Conservation (phyloP, 805 yeast species). For the Ogataea nakhonphanomensis region DNA sequence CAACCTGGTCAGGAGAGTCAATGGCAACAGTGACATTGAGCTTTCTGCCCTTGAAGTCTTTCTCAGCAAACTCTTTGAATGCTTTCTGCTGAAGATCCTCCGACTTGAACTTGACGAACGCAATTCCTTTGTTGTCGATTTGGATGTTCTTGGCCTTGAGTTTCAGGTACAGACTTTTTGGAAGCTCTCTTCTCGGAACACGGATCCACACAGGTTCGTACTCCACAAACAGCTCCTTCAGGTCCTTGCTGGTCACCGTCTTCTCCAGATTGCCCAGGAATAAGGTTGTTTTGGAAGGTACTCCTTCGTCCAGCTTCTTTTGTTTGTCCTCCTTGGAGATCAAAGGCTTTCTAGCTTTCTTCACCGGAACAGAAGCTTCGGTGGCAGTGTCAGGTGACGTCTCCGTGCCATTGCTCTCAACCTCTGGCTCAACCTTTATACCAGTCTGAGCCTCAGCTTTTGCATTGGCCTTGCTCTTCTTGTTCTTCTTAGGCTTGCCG, state of each 20-base stretch:
- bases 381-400: conserved; percentile 9
- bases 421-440: conserved; percentile 5
- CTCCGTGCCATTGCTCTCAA: conserved; percentile 10
- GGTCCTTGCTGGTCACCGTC: conserved; percentile 43
- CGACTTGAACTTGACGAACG: conserved; percentile 51
- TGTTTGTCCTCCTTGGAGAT: conserved; percentile 30
- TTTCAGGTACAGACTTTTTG: conserved; percentile 40
- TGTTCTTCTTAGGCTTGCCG: conserved; percentile 10
- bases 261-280: conserved; percentile 60
- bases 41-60: conserved; percentile 59
- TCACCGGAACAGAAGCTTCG: conserved; percentile 3
- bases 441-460: conserved; percentile 2
- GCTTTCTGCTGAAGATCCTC: conserved; percentile 47
- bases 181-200: conserved; percentile 52
- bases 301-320: conserved; percentile 43
- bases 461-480: conserved; percentile 5
- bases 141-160: conserved; percentile 44
- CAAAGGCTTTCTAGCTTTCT: conserved; percentile 13
- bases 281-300: conserved; percentile 54
- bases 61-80: conserved; percentile 63
- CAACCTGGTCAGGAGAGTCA: conserved; percentile 40
- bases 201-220: conserved; percentile 55
- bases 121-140: conserved; percentile 60
- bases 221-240: conserved; percentile 44
- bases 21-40: conserved; percentile 72